Base-by-base conservation (phyloP, 805 yeast genomes). In the Ogataea naganishii region DNA sequence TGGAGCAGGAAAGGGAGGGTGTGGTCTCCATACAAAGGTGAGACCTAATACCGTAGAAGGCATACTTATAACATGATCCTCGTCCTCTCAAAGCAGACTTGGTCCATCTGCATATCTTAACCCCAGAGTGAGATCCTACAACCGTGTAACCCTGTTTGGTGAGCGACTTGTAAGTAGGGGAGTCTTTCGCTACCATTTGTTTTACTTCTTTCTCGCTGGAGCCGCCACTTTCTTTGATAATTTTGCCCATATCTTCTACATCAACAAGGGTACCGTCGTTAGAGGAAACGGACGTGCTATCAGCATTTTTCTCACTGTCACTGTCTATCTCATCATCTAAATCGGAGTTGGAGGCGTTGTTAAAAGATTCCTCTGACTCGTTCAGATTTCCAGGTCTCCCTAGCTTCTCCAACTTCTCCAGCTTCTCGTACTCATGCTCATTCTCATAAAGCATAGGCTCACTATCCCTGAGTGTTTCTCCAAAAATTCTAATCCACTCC, bases 11-110 rank as follows among this genome's bases (percentile, higher is more conserved):
- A 35, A 86, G 63, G 1, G 94, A 80, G 1, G 96, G 96, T 0
- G 96, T 86, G 3, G 96, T 75, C 51, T 86, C 96, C 96, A 86
- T 86, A 58, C 96, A 86, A 33, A 89, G 61, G 58, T 89, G 96
- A 3, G 94, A 80, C 37, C 69, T 74, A 44, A 86, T 86, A 15
- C 96, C 96, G 52, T 88, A 86, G 45, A 86, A 80, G 7, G 96
- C 94, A 57, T 71, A 84, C 51, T 86, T 86, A 59, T 86, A 86
- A 60, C 96, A 86, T 3, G 94, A 84, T 2, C 96, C 96, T 43
- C 95, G 72, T 18, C 96, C 95, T 43, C 96, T 69, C 44, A 86
- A 64, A 2, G 96, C 96, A 34, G 92, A 80, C 49, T 88, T 88
- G 0, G 96, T 88, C 96, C 96, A 86, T 46, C 96, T 72, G 48